phyloP scores from a whole-genome alignment of 169 alveolate species.

The Cryptosporidium canis region DNA sequence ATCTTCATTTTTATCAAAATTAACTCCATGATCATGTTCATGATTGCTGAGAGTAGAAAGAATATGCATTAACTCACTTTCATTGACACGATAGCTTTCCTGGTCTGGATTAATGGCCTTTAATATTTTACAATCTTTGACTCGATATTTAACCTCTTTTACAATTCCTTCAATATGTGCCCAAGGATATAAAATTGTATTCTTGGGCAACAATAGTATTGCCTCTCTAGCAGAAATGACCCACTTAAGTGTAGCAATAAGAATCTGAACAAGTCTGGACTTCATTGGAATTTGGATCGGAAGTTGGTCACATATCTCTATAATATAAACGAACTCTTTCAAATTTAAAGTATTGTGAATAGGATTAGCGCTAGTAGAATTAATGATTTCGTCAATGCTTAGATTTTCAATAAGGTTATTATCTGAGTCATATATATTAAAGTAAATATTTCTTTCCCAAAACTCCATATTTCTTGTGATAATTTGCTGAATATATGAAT shows the following conservation, averaged over 20 bases:
- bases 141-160: neutral
- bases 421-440: neutral
- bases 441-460: constrained; percentile 13
- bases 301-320: constrained; percentile 56
- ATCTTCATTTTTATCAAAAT: neutral
- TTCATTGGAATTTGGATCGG: constrained; percentile 62
- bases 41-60: neutral
- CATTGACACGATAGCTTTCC: neutral
- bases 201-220: constrained; percentile 40
- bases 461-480: neutral
- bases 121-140: neutral
- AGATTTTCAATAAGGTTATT: neutral
- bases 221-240: constrained; percentile 57
- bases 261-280: constrained; percentile 38
- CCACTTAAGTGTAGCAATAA: constrained; percentile 32
- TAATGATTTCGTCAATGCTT: neutral
- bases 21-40: constrained; percentile 1
- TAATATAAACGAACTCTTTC: constrained; percentile 12
- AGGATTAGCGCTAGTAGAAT: neutral
- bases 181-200: constrained; percentile 65
- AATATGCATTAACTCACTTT: neutral
- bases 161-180: constrained; percentile 27
- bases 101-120: neutral
- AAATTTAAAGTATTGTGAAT: neutral
- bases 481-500: neutral